These are phyloP conservation scores for Lecanoromycetidae sp. DNA, from an alignment of 2,329 filamentous ascomycete species.

Conservation along the genomic window DNA sequence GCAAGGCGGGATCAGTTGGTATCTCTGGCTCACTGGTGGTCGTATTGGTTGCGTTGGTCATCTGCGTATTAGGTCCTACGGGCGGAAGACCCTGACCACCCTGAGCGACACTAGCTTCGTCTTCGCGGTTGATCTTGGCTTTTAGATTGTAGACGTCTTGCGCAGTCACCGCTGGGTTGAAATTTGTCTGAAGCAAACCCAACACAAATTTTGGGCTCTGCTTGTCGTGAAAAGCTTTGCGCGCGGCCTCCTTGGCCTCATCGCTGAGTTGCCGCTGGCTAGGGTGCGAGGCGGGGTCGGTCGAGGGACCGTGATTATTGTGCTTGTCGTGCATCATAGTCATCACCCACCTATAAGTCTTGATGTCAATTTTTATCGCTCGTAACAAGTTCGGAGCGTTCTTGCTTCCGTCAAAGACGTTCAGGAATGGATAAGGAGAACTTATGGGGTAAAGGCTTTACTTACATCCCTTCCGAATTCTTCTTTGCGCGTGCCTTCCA, in stretches of 20 bases:
- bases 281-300: constrained; percentile 10
- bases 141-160: constrained; percentile 18
- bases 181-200: constrained; percentile 11
- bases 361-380: too few species aligned
- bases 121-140: constrained; percentile 15
- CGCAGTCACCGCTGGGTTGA: constrained; percentile 14
- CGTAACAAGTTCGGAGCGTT: too few species aligned
- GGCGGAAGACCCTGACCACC: too few species aligned
- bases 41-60: too few species aligned
- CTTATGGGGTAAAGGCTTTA: too few species aligned
- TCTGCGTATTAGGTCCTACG: constrained; percentile 10
- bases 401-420: too few species aligned
- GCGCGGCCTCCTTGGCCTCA: constrained; percentile 12
- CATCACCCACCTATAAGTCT: constrained; percentile 15
- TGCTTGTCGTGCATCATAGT: constrained; percentile 18
- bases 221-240: constrained; percentile 9
- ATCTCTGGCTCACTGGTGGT: constrained; percentile 11
- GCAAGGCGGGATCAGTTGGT: constrained; percentile 3
- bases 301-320: constrained; percentile 12
- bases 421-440: too few species aligned
- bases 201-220: constrained; percentile 16
- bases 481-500: constrained; percentile 17
- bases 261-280: constrained; percentile 12
- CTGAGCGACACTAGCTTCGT: constrained; percentile 7
- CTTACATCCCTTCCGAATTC: constrained; percentile 2